Evolutionary conservation across 805 yeast species (phyloP).

Genomic region (Starmerella lactis-condensi): DNA sequence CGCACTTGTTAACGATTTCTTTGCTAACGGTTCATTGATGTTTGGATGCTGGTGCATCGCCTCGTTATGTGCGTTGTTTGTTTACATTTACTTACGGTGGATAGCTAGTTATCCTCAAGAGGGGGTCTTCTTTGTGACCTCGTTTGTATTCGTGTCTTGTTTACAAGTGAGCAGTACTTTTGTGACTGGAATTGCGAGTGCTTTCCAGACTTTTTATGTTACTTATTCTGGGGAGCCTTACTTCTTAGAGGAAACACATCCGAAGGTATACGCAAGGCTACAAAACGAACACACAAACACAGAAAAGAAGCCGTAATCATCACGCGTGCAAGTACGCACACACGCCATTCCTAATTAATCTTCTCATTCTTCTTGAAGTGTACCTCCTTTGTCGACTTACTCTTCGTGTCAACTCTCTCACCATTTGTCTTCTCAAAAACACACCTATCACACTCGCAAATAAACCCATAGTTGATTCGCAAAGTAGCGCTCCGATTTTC

Average conservation of each 20-base stretch:
- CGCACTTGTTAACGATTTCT: constrained; percentile 67
- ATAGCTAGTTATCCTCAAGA: constrained; percentile 56
- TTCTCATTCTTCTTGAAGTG: not conserved
- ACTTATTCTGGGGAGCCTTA: constrained; percentile 76
- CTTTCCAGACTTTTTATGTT: constrained; percentile 66
- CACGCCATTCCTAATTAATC: not conserved
- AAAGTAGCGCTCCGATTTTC: constrained; percentile 46
- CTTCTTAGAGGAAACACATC: constrained; percentile 53
- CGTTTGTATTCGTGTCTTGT: constrained; percentile 54
- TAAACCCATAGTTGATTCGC: constrained; percentile 63
- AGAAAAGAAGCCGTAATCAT: not conserved
- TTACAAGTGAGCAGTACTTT: constrained; percentile 59
- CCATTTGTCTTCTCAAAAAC: constrained; percentile 1
- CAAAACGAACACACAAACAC: not conserved
- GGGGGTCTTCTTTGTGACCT: constrained; percentile 29
- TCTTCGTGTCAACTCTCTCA: not conserved
- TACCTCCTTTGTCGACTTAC: not conserved
- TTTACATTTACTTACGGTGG: constrained; percentile 45
- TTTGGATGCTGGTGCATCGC: constrained; percentile 58
- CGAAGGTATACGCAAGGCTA: constrained; percentile 23
- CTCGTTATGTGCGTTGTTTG: constrained; percentile 42
- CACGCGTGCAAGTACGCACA: not conserved
- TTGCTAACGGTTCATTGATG: constrained; percentile 61
- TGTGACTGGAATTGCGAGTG: constrained; percentile 58
- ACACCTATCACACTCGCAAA: constrained; percentile 51